Base-by-base conservation (phyloP, 306 rosid species). In the Luffa acutangula region DNA sequence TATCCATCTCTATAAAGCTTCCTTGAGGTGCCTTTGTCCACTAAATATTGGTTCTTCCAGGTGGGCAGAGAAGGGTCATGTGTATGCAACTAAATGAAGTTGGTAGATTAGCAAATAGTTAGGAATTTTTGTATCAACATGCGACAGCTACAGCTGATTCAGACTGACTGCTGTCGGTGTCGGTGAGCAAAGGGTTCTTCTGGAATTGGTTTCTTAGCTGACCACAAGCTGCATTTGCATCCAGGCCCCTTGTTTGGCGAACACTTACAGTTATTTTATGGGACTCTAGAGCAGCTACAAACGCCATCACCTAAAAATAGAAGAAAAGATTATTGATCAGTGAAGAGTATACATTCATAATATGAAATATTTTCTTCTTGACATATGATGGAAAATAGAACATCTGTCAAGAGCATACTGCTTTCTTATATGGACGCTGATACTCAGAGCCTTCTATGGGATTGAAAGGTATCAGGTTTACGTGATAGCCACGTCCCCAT, bases 191-290 rank as follows among this genome's bases (percentile, higher is more conserved):
- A 79, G 98, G 98, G 73, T 79, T 85, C 88, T 88, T 95, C 84
- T 92, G 97, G 79, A 91, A 95, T 54, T 87, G 81, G 86, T 95
- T 95, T 54, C 98, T 88, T 56, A 95, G 89, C 89, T 95, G 98
- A 67, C 98, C 98, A 84, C 98, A 95, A 67, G 98, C 98, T 45
- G 98, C 98, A 86, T 91, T 93, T 72, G 98, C 98, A 48, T 93
- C 98, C 79, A 92, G 66, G 67, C 98, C 98, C 85, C 98, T 87
- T 43, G 97, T 95, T 91, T 93, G 96, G 39, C 98, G 95, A 18
- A 86, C 78, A 18, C 93, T 95, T 42, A 87, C 93, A 11, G 97
- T 88, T 86, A 91, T 87, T 84, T 90, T 95, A 53, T 84, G 64
- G 36, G 93, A 85, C 76, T 93, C 93, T 82, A 95, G 75, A 78